Base-by-base conservation (phyloP, 768 basidiomycete genomes). In the Saitozyma podzolica region DNA sequence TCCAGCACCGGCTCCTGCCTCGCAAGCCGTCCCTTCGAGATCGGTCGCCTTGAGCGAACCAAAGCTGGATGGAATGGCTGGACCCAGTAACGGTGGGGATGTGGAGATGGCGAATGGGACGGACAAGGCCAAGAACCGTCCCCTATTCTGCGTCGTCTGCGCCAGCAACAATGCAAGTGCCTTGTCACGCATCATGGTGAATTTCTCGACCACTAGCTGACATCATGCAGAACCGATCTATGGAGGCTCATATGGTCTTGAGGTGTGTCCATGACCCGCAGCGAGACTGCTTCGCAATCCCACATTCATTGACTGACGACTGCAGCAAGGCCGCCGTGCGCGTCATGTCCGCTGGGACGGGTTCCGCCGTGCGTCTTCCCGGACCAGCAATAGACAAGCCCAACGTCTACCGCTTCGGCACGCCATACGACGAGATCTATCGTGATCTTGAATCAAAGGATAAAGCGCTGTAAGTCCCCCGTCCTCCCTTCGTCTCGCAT, bases 351-450 rank as follows among this genome's bases (percentile, higher is more conserved):
- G 93, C 87, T 41, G 96, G 96, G 9, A 98, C 96, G 54, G 96
- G 96, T 40, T 97, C 95, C 5, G 92, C 93, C 19, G 96, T 99
- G 53, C 90, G 96, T 58, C 82, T 99, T 41, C 96, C 96, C 41
- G 96, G 96, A 0, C 88, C 95, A 41, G 90, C 94, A 37, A 90
- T 95, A 81, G 94, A 99, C 82, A 93, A 91, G 75, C 96, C 96
- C 16, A 98, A 98, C 77, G 92, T 97, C 52, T 98, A 97, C 77
- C 80, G 87, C 0, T 99, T 99, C 77, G 96, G 96, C 29, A 97
- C 95, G 40, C 94, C 96, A 1, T 99, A 99, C 79, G 91, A 97
- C 70, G 83, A 87, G 16, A 99, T 99, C 67, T 99, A 91, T 74
- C 88, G 93, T 76, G 93, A 99, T 71, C 83, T 99, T 11, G 85